Evolutionary conservation across 768 basidiomycete genomes (phyloP).

Genomic region (Leccinellum luteum): DNA sequence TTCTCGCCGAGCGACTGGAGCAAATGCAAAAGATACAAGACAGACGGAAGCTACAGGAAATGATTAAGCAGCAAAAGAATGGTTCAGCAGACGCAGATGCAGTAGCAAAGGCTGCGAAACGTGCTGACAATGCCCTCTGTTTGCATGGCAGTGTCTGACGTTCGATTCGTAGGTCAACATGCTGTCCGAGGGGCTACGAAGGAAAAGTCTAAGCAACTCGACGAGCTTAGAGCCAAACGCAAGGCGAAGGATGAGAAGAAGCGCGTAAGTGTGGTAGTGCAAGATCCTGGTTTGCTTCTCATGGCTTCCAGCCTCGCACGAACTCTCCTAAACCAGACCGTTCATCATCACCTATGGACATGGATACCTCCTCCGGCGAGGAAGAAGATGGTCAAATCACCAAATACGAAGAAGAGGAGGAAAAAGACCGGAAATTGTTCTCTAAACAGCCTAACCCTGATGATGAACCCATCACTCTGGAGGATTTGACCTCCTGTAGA

Average conservation of each 20-base stretch:
- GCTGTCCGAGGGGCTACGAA: conserved; percentile 70
- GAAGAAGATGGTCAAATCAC: conserved; percentile 78
- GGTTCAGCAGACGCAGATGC: conserved; percentile 50
- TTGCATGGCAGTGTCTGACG: conserved; percentile 7
- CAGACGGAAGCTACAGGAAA: conserved; percentile 65
- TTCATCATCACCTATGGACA: conserved; percentile 80
- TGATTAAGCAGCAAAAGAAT: conserved; percentile 65
- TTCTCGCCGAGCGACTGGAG: conserved; percentile 76
- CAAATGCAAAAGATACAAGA: conserved; percentile 76
- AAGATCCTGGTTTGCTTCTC: conserved; percentile 5
- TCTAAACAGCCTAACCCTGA: conserved; percentile 41
- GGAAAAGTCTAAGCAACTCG: conserved; percentile 75
- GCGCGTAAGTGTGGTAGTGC: conserved; percentile 48
- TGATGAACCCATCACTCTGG: conserved; percentile 49
- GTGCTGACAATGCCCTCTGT: conserved; percentile 40
- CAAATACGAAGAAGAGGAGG: conserved; percentile 72
- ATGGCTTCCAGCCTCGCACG: conserved; percentile 39
- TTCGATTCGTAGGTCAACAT: conserved; percentile 59
- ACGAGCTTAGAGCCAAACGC: conserved; percentile 82
- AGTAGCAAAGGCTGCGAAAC: conserved; percentile 73
- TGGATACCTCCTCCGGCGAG: conserved; percentile 78
- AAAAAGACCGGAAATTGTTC: conserved; percentile 52
- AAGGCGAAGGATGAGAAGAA: conserved; percentile 89
- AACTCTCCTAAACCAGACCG: conserved; percentile 66
- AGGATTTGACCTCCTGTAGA: conserved; percentile 59